Percentiles rank a stretch among this genome's conserved stretches.
Conservation (phyloP, 371 early-diverging fungal species). For the Mortierella sp. region DNA sequence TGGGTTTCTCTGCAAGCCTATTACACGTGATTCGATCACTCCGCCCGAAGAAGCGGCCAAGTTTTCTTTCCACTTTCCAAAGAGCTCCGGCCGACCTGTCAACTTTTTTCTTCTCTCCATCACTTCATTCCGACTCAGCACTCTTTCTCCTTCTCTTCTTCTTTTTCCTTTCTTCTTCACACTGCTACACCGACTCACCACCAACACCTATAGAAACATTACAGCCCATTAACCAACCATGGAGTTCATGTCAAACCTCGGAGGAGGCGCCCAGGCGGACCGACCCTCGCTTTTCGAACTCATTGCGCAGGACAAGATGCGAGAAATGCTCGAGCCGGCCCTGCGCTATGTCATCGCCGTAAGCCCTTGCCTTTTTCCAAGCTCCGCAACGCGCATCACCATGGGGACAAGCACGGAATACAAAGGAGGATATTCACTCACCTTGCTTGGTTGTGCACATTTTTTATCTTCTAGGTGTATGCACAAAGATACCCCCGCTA, state of each 20-base stretch:
- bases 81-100: constrained; percentile 1
- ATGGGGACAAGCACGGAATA: not conserved
- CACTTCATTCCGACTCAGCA: not conserved
- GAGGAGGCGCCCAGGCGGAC: constrained; percentile 77
- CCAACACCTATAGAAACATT: not conserved
- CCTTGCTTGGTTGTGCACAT: not conserved
- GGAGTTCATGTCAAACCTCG: constrained; percentile 91
- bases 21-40: constrained; percentile 6
- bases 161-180: not conserved
- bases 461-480: constrained; percentile 72
- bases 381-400: constrained; percentile 1
- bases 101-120: not conserved
- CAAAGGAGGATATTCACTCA: not conserved
- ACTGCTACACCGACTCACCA: not conserved
- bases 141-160: not conserved
- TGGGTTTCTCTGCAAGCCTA: not conserved
- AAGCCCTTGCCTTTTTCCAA: constrained; percentile 39
- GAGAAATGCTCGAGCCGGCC: constrained; percentile 88
- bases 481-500: constrained; percentile 92
- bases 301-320: constrained; percentile 86
- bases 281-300: constrained; percentile 93
- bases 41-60: constrained; percentile 8
- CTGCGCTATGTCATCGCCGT: constrained; percentile 87
- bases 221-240: constrained; percentile 54
- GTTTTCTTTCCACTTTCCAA: not conserved